phyloP scores from a whole-genome alignment of 2,329 filamentous ascomycete genomes.

The Dothideomycetes sp. region DNA sequence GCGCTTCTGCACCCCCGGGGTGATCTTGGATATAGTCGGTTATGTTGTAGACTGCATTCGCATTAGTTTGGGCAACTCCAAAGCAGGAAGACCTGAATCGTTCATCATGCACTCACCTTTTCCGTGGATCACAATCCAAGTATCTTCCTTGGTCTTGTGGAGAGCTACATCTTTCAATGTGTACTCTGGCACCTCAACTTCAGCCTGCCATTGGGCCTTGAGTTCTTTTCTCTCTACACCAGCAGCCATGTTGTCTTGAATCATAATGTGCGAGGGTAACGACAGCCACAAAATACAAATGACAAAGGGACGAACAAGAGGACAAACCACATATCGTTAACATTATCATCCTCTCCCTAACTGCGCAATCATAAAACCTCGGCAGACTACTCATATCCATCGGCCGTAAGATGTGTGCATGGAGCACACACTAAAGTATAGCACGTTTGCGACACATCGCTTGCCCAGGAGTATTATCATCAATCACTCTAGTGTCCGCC shows the following conservation, averaged over 20 bases:
- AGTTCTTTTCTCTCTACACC: slow-evolving; percentile 13
- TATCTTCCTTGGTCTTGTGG: slow-evolving; percentile 91
- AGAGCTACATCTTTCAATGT: slow-evolving; percentile 84
- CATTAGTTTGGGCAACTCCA: too few relatives aligned
- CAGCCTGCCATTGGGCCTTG: slow-evolving; percentile 18
- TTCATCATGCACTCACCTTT: slow-evolving; percentile 19
- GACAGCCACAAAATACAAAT: slow-evolving; percentile 1
- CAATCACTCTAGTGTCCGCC: too few relatives aligned
- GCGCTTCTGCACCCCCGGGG: slow-evolving; percentile 83
- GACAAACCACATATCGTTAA: too few relatives aligned
- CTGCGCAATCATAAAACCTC: too few relatives aligned
- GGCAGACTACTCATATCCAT: too few relatives aligned
- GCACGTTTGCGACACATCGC: too few relatives aligned
- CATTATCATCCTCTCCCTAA: too few relatives aligned
- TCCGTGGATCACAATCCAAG: slow-evolving; percentile 98
- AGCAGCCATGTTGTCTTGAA: not conserved
- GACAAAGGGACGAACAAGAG: not conserved
- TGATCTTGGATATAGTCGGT: slow-evolving; percentile 93
- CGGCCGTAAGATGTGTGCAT: too few relatives aligned
- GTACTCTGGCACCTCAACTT: slow-evolving; percentile 70
- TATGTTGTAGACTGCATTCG: slow-evolving; percentile 79
- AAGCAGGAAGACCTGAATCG: not conserved
- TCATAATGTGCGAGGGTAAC: not conserved
- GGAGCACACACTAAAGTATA: too few relatives aligned
- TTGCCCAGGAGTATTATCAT: too few relatives aligned